These are phyloP conservation scores for Hypoxylon crocopeplum DNA, from an alignment of 495 filamentous ascomycete species.

Conservation along the genomic window DNA sequence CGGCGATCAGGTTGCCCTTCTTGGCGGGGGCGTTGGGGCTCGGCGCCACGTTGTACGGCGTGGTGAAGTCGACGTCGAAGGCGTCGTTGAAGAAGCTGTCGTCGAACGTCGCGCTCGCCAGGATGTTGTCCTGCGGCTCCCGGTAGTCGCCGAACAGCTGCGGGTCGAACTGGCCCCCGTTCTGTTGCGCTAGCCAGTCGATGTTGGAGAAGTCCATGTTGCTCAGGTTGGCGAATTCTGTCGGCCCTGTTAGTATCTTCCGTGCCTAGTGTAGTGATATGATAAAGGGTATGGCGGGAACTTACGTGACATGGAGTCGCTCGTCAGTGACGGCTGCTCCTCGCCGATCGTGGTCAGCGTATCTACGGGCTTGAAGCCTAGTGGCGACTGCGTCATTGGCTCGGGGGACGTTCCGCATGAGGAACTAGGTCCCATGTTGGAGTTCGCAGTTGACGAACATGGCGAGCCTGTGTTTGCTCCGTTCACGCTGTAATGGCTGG, in stretches of 20 bases:
- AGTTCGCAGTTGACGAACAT: conserved; percentile 65
- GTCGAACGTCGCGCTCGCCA: conserved; percentile 63
- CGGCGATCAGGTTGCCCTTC: conserved; percentile 64
- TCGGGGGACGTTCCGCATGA: conserved; percentile 76
- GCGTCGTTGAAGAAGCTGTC: conserved; percentile 92
- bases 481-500: conserved; percentile 51
- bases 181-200: conserved; percentile 84
- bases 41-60: conserved; percentile 70
- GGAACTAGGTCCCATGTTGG: conserved; percentile 65
- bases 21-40: conserved; percentile 61
- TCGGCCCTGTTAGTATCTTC: conserved; percentile 12
- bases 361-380: conserved; percentile 66
- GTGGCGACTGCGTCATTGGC: conserved; percentile 60
- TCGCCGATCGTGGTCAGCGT: conserved; percentile 63
- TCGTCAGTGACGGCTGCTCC: conserved; percentile 49
- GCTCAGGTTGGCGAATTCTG: conserved; percentile 46
- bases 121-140: conserved; percentile 80
- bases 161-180: conserved; percentile 88
- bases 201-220: conserved; percentile 57
- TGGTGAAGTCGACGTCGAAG: conserved; percentile 78
- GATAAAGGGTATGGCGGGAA: background rate
- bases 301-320: conserved; percentile 43
- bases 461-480: conserved; percentile 62
- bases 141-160: conserved; percentile 92
- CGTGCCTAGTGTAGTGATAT: conserved; percentile 2